Base-by-base conservation (phyloP, 2,329 filamentous ascomycete genomes). In the Waltergamsia citrina region DNA sequence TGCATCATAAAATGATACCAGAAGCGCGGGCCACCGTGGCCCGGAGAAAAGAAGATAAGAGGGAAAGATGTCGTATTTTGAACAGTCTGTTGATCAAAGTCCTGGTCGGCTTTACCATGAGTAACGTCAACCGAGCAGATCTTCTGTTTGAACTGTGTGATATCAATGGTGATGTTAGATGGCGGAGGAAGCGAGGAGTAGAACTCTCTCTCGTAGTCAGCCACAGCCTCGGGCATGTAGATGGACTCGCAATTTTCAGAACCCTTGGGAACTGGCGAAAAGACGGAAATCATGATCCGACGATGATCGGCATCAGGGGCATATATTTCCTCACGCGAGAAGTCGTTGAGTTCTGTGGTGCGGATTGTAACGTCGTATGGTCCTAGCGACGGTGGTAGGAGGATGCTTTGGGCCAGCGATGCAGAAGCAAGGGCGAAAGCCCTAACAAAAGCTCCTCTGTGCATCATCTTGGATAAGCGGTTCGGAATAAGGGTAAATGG, bases 221-320 rank as follows among this genome's bases (percentile, higher is more conserved):
- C 27, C 27, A 29, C 27, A 9, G 15, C 27, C 27, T 16, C 27
- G 29, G 37, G 37, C 34, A 39, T 39, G 29, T 39, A 36, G 15
- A 21, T 29, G 11, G 37, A 32, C 28, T 29, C 29, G 29, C 37
- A 39, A 19, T 28, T 30, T 10, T 35, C 35, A 12, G 29, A 23
- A 14, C 29, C 28, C 18, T 33, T 30, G 8, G 29, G 14, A 22
- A 39, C 17, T 7, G 37, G 37, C 16, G 34, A 39, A 31, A 39
- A 39, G 37, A 39, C 34, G 19, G 37, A 39, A 19, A 38, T 28
- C 37, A 36, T 39, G 24, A 39, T 20, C 6, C 33, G 37, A 5
- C 33, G 28, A 21, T 39, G 33, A 26, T 36, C 20, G 25, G 37
- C 26, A 17, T 32, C 20, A 7, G 28, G 22, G 15, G 34, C 30